Percentiles rank a stretch among this genome's conserved stretches.
These are phyloP conservation scores for Triticum turgidum DNA, from an alignment of 176 grass and related monocot species.

Conservation along the genomic window DNA sequence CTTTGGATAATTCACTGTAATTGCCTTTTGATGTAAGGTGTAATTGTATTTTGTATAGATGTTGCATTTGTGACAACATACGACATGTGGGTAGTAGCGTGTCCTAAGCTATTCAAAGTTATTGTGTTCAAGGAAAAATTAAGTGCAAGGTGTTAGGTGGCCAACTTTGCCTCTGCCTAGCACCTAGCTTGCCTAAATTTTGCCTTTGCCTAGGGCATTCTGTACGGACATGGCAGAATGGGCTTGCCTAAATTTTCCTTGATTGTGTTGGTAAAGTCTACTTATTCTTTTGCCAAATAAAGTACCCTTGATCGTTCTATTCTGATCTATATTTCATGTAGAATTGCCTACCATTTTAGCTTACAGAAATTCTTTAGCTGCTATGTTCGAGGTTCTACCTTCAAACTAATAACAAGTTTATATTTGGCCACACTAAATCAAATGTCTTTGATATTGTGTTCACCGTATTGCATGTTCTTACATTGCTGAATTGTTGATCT, in stretches of 20 bases:
- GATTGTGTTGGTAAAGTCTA: slow-evolving; percentile 1
- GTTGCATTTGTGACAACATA: background rate
- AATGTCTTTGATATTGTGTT: background rate
- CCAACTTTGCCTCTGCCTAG: no score
- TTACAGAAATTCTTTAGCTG: no score
- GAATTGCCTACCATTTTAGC: no score
- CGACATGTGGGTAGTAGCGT: background rate
- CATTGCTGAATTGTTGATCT: background rate
- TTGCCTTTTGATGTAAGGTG: background rate
- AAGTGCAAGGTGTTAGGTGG: no score
- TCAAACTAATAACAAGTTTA: background rate
- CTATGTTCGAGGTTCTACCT: background rate
- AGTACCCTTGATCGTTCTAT: background rate
- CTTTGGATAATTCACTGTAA: background rate
- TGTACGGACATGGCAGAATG: no score
- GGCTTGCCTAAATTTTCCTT: no score
- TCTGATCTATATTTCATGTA: background rate
- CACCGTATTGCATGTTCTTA: background rate
- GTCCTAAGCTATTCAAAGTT: background rate
- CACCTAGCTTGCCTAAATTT: no score
- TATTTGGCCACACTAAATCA: background rate
- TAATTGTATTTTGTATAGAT: background rate
- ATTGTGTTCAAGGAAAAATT: no score
- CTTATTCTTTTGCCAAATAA: background rate
- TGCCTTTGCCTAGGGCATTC: no score